These are phyloP conservation scores for Pestalotiopsis sp. DNA, from an alignment of 2,329 filamentous ascomycete genomes.

Conservation along the genomic window DNA sequence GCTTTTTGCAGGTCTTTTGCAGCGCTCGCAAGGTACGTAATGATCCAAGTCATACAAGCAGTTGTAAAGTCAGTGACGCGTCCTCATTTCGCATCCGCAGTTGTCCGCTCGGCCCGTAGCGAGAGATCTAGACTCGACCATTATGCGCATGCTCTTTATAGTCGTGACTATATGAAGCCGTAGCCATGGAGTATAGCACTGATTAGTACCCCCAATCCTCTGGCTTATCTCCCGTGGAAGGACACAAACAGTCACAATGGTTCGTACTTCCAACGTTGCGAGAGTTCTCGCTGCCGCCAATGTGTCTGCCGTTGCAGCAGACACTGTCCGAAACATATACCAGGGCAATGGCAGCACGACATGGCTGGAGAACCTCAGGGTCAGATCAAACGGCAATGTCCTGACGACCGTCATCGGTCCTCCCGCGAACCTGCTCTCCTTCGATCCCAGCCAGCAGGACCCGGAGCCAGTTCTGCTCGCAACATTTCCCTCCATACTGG, in stretches of 20 bases:
- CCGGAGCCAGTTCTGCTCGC: not conserved
- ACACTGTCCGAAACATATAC: not conserved
- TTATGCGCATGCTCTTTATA: not conserved
- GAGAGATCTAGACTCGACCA: not conserved
- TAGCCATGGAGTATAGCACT: not conserved
- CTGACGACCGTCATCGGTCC: not conserved
- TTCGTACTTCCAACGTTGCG: not conserved
- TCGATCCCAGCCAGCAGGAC: not conserved
- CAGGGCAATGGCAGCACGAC: conserved; percentile 1
- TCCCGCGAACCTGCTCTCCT: not conserved
- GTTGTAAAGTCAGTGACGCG: not conserved
- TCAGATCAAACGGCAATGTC: not conserved
- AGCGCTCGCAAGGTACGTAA: not conserved
- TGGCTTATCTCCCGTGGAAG: not conserved
- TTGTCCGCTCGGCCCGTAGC: not conserved
- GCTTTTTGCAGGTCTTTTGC: not conserved
- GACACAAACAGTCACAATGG: not conserved
- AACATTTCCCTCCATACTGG: not conserved
- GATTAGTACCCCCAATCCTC: not conserved
- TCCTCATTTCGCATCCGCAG: not conserved
- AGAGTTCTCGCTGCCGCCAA: not conserved
- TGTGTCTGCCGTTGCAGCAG: not conserved
- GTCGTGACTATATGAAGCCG: not conserved
- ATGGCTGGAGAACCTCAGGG: not conserved
- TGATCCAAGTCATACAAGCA: not conserved